Base-by-base conservation (phyloP, 2,329 filamentous ascomycete genomes). In the Bisporella sp. region DNA sequence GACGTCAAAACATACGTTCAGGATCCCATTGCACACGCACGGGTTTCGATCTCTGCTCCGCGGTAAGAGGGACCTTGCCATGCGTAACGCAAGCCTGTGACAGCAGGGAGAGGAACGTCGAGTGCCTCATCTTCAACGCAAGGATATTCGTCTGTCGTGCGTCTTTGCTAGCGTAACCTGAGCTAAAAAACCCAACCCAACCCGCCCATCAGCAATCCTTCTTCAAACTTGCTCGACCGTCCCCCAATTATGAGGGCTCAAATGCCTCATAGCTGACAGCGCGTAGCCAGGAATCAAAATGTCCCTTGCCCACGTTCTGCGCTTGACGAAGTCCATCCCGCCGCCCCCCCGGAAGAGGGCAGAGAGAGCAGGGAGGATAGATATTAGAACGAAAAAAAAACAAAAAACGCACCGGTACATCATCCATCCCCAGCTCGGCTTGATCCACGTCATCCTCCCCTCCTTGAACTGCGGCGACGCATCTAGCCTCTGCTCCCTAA, bases 21-120 rank as follows among this genome's bases (percentile, higher is more conserved):
- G 81, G 81, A 63, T 84, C 81, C 81, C 81, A 85, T 61, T 84
- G 80, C 6, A 83, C 70, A n/a, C 74, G 70, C 0, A 83, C 77
- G 11, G 50, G 32, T 47, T 61, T 59, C 57, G 52, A 59, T 28
- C 52, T 59, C 41, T 62, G 53, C 31, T 54, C 58, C 21, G 45
- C 47, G 7, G 42, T 52, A 31, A 61, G 44, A 21, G 21, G 21
- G 4, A 13, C 66, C 60, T 1, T 52, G 62, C 21, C 69, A 64
- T 31, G 72, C 51, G 9, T 68, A 59, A 6, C 67, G 66, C 37
- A 59, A 55, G 56, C 59, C 21, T 52, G 41, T 21, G 63, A 58
- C 2, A 84, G 64, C 3, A 82, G 65, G 12, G 62, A 62, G 35
- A 74, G 56, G 40, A 84, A 82, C 28, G 72, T 65, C 1, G 64